Evolutionary conservation across 106 monocot species (phyloP), one percentile per base, ranked within the genome.

Genomic region (Acorus gramineus): DNA sequence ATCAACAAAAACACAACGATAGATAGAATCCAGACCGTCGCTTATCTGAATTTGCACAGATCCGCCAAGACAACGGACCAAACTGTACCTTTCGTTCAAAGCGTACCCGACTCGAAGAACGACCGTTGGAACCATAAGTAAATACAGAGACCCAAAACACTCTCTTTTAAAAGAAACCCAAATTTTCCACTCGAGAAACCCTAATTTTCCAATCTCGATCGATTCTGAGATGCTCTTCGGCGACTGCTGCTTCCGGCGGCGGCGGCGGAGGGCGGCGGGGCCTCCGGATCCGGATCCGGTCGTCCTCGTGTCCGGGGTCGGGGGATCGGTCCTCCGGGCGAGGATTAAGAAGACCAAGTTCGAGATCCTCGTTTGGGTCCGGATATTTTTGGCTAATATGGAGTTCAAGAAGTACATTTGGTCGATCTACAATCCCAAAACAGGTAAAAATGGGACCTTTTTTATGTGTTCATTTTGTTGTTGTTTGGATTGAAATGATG

Each of bases 401-500:
- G 86, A 86, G 71, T 94, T 93, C 82, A 82, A 77, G 84, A 84
- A 80, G 73, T 65, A 89, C 43, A 63, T 81, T 51, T 94, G 81
- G 81, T 94, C 89, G 12, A 49, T 76, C 12, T 90, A 86, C 73
- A 80, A 94, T 62, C 7, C 84, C 50, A 50, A 77, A 4, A 81
- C 93, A 10, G 89, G 93, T 89, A n/a, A 11, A 6, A 44, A 3
- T 10, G 42, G 47, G 5, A 11, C 44, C 43, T 61, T 61, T 6
- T 46, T 12, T 60, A 2, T 61, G 51, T 5, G 13, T 49, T 59
- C 12, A 9, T 64, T 62, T 11, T 59, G 28, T 3, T 52, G 50
- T 53, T 14, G 44, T 6, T 8, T 8, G 56, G 59, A 13, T 46
- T 44, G n/a, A 57, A 7, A 58, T 70, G 45, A 44, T 68, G 6